Evolutionary conservation across 2,329 filamentous ascomycete species (phyloP).

Genomic region (Verticillium zaregamsianum): DNA sequence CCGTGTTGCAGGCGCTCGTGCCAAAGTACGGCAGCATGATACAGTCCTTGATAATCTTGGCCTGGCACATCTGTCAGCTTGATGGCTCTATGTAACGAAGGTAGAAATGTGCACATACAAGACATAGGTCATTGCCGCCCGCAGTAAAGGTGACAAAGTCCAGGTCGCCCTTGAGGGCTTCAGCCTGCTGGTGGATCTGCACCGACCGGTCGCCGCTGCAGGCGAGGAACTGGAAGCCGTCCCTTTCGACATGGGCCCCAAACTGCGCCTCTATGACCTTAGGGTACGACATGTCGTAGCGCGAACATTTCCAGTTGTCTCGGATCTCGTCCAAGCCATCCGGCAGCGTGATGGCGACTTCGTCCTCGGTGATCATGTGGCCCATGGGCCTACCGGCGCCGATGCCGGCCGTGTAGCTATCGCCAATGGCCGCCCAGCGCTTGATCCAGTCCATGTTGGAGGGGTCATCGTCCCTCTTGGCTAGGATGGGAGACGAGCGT

Average conservation of each 20-base stretch:
- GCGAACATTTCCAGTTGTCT: no score
- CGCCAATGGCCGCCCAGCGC: constrained; percentile 29
- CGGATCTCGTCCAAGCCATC: no score
- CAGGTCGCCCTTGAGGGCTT: constrained; percentile 18
- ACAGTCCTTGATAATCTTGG: constrained; percentile 15
- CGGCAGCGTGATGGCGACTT: no score
- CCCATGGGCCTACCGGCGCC: constrained; percentile 9
- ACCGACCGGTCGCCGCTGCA: constrained; percentile 21
- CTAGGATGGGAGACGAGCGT: no score
- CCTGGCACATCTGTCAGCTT: neutral
- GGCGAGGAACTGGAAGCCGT: constrained; percentile 23
- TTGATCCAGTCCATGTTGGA: constrained; percentile 21
- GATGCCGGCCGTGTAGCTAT: constrained; percentile 33
- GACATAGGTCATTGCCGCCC: constrained; percentile 32
- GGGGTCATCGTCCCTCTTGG: neutral
- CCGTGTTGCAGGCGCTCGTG: constrained; percentile 10
- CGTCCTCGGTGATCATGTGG: no score
- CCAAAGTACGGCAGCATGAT: constrained; percentile 13
- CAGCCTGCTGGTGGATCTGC: constrained; percentile 22
- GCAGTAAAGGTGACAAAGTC: constrained; percentile 31
- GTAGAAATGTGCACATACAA: constrained; percentile 6
- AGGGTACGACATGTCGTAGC: no score
- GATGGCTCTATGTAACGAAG: no score
- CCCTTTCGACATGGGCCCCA: constrained; percentile 4
- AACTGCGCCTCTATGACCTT: no score